phyloP scores from a whole-genome alignment of 2,329 filamentous ascomycete genomes.

The Talaromyces sp. region DNA sequence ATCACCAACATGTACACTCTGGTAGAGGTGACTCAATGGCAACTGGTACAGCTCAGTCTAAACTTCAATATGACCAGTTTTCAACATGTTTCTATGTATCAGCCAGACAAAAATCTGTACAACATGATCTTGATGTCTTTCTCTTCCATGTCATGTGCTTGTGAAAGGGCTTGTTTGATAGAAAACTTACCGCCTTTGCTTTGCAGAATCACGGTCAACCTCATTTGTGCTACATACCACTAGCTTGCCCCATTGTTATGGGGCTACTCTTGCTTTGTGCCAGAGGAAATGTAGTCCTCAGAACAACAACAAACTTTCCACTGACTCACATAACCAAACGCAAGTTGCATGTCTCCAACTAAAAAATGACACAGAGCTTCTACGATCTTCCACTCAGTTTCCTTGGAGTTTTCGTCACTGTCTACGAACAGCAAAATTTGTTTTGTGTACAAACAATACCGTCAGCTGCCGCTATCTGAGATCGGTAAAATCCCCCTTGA shows the following conservation, averaged over 20 bases:
- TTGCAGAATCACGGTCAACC: not conserved
- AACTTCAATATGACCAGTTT: not conserved
- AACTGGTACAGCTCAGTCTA: not conserved
- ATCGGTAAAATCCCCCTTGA: not conserved
- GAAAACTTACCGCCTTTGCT: not conserved
- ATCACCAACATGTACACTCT: not conserved
- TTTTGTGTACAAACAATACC: not conserved
- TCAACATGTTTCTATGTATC: not conserved
- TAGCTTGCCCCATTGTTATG: not conserved
- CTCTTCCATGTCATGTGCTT: not conserved
- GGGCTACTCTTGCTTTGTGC: not conserved
- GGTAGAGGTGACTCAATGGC: not conserved
- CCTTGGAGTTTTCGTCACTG: not conserved
- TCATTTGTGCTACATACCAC: not conserved
- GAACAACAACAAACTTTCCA: not conserved
- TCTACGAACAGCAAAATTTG: not conserved
- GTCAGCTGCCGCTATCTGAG: not conserved
- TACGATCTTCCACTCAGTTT: not conserved
- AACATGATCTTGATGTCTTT: not conserved
- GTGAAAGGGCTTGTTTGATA: not conserved
- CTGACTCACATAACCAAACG: not conserved
- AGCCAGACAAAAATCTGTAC: not conserved
- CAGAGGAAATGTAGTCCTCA: not conserved
- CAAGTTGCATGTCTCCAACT: not conserved
- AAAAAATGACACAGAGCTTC: not conserved